Base-by-base conservation (phyloP, 108 stramenopile species). In the Cyclotella sp. region DNA sequence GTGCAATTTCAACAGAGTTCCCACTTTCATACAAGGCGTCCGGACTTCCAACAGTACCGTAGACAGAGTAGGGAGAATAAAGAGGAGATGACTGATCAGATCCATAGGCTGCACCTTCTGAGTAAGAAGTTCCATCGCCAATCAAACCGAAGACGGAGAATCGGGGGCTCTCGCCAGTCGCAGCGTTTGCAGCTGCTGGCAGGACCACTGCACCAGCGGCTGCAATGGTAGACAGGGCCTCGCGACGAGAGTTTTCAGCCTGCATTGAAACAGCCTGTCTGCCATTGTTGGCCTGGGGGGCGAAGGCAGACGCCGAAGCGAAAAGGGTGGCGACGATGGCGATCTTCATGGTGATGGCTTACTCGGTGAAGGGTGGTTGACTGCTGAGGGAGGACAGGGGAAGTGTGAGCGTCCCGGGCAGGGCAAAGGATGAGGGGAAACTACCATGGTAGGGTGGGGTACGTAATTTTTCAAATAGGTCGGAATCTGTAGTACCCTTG, bases 31-130 rank as follows among this genome's bases (percentile, higher is more conserved):
- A 95, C 22, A 90, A 77, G 57, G 91, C 68, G 19, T 82, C 80
- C 0, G 47, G 46, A 2, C 16, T 27, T 27, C 84, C 82, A 14
- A 43, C 82, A 14, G 80, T 72, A 52, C 84, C 80, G 82, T 95
- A 95, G 11, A 90, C 87, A 44, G 94, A 95, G 90, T 95, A 95
- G 24, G 91, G 89, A 40, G 91, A 93, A 88, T 95, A 95, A 40
- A 73, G 22, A 9, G 75, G 60, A 44, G 78, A 16, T 27, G 85
- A 62, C 63, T 95, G 94, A 64, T 95, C 94, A 54, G 83, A 78
- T 75, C 94, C 94, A 84, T 93, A 95, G 27, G 94, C 94, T 67
- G 90, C 94, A 70, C 91, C 94, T 85, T 95, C 94, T 55, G 91
- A 93, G 81, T 91, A 91, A 45, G 89, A 71, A 60, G 83, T 71